These are phyloP conservation scores for Chrysanthemum lavandulifolium DNA, from an alignment of 129 eudicot species.

Conservation along the genomic window DNA sequence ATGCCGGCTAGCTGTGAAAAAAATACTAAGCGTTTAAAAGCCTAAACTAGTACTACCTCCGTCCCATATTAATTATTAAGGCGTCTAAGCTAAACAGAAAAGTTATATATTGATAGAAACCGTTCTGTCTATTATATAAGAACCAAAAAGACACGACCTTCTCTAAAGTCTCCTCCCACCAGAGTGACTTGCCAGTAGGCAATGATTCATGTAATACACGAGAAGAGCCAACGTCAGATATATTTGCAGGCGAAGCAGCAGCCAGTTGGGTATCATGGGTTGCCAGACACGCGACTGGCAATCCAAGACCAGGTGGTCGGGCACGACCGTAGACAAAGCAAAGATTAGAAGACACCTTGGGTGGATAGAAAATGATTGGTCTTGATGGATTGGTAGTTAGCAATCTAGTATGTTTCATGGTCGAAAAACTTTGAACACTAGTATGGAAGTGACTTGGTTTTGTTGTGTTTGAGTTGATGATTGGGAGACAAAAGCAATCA, in stretches of 20 bases:
- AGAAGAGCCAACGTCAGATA: conserved; percentile 34
- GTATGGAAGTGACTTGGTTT: conserved; percentile 12
- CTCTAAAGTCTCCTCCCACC: conserved; percentile 55
- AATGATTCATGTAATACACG: conserved; percentile 28
- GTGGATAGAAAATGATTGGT: conserved; percentile 21
- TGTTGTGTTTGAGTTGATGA: conserved; percentile 1
- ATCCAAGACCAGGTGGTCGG: conserved; percentile 31
- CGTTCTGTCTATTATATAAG: too few relatives aligned
- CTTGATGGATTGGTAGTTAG: conserved; percentile 36
- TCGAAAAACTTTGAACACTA: background rate
- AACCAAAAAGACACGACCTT: conserved; percentile 38
- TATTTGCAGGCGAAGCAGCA: conserved; percentile 21
- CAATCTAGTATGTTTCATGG: conserved; percentile 43
- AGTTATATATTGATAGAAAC: too few relatives aligned
- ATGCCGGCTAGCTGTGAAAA: too few relatives aligned
- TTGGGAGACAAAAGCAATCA: conserved; percentile 17
- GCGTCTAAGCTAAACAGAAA: too few relatives aligned
- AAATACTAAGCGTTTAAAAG: too few relatives aligned
- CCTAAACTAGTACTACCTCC: too few relatives aligned
- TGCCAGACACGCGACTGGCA: conserved; percentile 30
- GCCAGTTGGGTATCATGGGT: conserved; percentile 31
- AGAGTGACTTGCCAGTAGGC: conserved; percentile 23
- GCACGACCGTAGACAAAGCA: conserved; percentile 35
- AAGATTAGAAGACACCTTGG: conserved; percentile 28
- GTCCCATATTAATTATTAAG: too few relatives aligned